Evolutionary conservation across 2,329 filamentous ascomycete genomes (phyloP), one percentile per base, ranked within the genome.

Genomic region (Aspergillus intermedius): DNA sequence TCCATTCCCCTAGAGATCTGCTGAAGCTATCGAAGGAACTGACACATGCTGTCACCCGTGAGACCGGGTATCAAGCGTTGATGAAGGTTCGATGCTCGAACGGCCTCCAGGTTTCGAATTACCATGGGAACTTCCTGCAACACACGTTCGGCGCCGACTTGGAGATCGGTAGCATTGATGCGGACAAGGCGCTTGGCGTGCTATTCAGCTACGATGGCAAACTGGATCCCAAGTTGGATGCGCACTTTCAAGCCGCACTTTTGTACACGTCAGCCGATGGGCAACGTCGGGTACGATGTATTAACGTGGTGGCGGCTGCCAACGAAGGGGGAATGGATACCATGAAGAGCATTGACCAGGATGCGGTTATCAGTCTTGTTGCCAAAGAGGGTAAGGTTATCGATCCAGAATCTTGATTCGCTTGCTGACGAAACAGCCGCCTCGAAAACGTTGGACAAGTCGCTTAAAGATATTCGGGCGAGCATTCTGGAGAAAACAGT

Each of bases 1-100:
- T 95, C 73, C 84, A 95, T 50, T 83, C 86, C 6, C 87, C 87
- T 6, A 82, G 93, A 34, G 93, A 98, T 68, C 83, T 85, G 40
- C 77, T 88, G 48, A 94, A 91, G 72, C 73, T 98, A 35, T 86
- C 85, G 2, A 80, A 86, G 43, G 93, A 98, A 72, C 83, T 98
- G 55, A 82, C 84, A 57, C 91, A 96, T 62, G 83, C 88, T 0
- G 82, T 96, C 25, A 90, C 84, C 2, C 80, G 93, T 54, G 91
- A 96, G 67, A 95, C 91, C 42, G 93, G 93, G 19, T 97, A 88
- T 74, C 91, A 96, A 70, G 90, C 90, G 17, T 75, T 98, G 59
- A 94, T 98, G 88, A 98, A 98, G 76, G 91, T 98, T 49, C 86
- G 93, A 53, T 98, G 93, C 73, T 96, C 91, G 15, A 98, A 95